Evolutionary conservation across 1,284 basidiomycete genomes (phyloP).

Genomic region (Puccinia novopanici): DNA sequence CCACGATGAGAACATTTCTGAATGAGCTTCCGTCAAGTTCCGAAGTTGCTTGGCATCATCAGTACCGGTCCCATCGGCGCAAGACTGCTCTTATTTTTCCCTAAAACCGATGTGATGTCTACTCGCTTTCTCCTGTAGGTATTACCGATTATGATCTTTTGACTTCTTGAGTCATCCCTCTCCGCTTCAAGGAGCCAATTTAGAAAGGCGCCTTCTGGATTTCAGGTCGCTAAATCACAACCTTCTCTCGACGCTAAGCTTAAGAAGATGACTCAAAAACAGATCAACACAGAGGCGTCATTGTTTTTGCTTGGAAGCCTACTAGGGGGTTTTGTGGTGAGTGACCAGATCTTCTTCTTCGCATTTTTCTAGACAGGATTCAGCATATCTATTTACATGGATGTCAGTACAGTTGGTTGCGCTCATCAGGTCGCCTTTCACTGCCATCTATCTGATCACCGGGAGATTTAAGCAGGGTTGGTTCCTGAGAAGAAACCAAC

Average conservation of each 20-base stretch:
- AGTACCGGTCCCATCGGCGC: neutral
- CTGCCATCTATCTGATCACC: neutral
- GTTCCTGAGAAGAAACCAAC: constrained; percentile 18
- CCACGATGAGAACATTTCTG: neutral
- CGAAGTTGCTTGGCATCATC: neutral
- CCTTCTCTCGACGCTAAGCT: neutral
- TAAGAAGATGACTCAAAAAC: neutral
- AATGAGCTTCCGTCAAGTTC: neutral
- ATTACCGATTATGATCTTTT: neutral
- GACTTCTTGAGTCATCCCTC: neutral
- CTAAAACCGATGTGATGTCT: neutral
- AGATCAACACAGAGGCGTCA: neutral
- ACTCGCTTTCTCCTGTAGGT: neutral
- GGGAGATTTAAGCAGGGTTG: constrained; percentile 28
- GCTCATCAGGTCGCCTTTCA: constrained; percentile 23
- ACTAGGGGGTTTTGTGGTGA: constrained; percentile 8
- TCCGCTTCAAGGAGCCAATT: neutral
- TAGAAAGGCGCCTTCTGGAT: neutral
- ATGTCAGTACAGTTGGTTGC: constrained; percentile 10
- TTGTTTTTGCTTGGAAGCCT: constrained; percentile 16
- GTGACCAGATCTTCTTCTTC: neutral
- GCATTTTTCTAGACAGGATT: neutral
- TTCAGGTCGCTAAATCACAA: neutral
- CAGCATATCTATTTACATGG: neutral
- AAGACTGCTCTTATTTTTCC: neutral